Conservation (phyloP, 2,329 filamentous ascomycete genomes). For the Xylariales sp. region DNA sequence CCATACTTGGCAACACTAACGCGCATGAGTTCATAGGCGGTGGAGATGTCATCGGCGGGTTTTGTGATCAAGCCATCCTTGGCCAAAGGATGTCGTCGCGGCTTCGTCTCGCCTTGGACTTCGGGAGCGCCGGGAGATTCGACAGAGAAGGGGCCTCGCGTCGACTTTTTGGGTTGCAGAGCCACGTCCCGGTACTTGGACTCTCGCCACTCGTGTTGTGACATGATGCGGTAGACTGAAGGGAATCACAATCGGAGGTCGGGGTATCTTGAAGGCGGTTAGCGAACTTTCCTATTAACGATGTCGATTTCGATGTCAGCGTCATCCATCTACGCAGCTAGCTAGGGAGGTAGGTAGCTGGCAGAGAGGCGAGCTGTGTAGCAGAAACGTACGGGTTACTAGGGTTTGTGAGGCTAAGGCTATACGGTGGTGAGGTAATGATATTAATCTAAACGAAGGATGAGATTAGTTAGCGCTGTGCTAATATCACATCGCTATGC, state of each 20-base stretch:
- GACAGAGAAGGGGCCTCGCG: slow-evolving; percentile 74
- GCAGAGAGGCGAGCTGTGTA: slow-evolving; percentile 1
- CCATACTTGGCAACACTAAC: slow-evolving; percentile 73
- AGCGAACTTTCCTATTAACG: slow-evolving; percentile 2
- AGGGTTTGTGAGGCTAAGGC: neutral
- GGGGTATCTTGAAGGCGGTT: slow-evolving; percentile 9
- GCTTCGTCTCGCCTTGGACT: slow-evolving; percentile 78
- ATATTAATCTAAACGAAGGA: neutral
- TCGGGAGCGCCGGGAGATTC: slow-evolving; percentile 73
- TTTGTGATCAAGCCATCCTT: slow-evolving; percentile 71
- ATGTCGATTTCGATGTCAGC: neutral
- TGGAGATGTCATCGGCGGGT: slow-evolving; percentile 74
- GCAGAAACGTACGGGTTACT: slow-evolving; percentile 15
- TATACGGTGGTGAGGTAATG: neutral
- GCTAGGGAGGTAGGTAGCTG: neutral
- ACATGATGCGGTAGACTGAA: slow-evolving; percentile 31
- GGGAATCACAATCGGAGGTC: neutral
- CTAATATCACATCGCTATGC: slow-evolving; percentile 15
- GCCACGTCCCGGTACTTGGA: slow-evolving; percentile 46
- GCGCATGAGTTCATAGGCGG: slow-evolving; percentile 80
- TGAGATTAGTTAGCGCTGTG: slow-evolving; percentile 2
- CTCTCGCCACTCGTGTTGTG: slow-evolving; percentile 48
- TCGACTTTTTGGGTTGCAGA: slow-evolving; percentile 61
- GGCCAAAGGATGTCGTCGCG: slow-evolving; percentile 72
- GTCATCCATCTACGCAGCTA: neutral